Conservation (phyloP, 1,284 basidiomycete genomes). For the Macrocystidia cucumis region DNA sequence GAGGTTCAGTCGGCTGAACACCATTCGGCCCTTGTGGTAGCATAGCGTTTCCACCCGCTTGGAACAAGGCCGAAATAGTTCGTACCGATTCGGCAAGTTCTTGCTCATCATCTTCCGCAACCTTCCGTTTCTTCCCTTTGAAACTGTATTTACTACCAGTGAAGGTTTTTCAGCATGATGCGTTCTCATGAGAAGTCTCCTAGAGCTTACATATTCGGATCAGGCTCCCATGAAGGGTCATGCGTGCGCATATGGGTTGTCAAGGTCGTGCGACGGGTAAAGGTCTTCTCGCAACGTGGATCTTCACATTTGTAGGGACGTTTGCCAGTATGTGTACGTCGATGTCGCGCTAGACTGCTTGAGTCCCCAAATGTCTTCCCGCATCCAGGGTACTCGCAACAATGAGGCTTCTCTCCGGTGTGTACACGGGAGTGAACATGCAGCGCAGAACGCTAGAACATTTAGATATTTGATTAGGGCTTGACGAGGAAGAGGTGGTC, state of each 20-base stretch:
- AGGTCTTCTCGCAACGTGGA: constrained; percentile 75
- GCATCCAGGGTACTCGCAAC: constrained; percentile 81
- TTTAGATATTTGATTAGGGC: constrained; percentile 9
- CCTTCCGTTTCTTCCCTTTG: constrained; percentile 58
- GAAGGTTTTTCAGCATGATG: constrained; percentile 9
- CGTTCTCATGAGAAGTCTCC: constrained; percentile 5
- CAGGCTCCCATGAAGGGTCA: constrained; percentile 73
- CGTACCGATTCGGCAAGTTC: constrained; percentile 63
- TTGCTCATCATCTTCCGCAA: constrained; percentile 41
- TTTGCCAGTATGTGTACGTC: constrained; percentile 80
- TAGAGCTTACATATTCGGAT: constrained; percentile 66
- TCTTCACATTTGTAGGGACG: constrained; percentile 78
- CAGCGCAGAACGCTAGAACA: constrained; percentile 67
- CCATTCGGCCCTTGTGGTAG: constrained; percentile 15
- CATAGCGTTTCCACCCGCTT: constrained; percentile 28
- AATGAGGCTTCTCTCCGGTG: constrained; percentile 85
- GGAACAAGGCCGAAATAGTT: constrained; percentile 61
- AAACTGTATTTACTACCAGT: constrained; percentile 61
- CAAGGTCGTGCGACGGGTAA: constrained; percentile 73
- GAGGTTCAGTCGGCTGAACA: constrained; percentile 29
- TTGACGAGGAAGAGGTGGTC: neutral
- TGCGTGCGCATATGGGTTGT: constrained; percentile 80
- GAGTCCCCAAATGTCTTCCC: constrained; percentile 83
- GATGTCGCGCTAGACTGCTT: constrained; percentile 81
- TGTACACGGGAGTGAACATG: constrained; percentile 84